Conservation (phyloP, 176 grass and related monocot genomes). For the Ensete ventricosum region DNA sequence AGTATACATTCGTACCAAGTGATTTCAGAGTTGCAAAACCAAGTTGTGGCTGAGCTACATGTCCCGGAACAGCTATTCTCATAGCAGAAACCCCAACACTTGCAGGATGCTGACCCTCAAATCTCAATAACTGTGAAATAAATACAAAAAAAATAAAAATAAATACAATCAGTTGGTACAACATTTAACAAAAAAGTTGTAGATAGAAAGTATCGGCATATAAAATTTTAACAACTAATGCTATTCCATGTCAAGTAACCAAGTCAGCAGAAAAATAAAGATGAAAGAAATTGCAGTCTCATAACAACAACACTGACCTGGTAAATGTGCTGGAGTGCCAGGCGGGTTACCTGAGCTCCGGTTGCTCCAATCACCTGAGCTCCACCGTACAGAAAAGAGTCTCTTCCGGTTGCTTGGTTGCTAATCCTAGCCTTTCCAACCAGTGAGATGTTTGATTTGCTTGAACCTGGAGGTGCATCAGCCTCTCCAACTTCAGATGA, state of each 20-base stretch:
- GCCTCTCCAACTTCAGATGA: conserved; percentile 44
- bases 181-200: background rate
- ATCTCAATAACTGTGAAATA: conserved; percentile 66
- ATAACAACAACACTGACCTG: conserved; percentile 49
- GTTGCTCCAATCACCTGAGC: conserved; percentile 61
- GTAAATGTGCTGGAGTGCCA: conserved; percentile 85
- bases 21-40: conserved; percentile 88
- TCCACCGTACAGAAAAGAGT: conserved; percentile 57
- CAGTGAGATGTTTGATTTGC: conserved; percentile 29
- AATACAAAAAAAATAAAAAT: background rate
- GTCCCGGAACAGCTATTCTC: conserved; percentile 91
- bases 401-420: conserved; percentile 48
- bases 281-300: background rate
- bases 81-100: conserved; percentile 62
- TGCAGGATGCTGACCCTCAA: conserved; percentile 70
- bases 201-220: background rate
- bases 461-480: conserved; percentile 40
- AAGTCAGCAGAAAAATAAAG: conserved; percentile 15
- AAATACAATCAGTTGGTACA: background rate
- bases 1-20: conserved; percentile 41
- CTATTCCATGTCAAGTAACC: background rate
- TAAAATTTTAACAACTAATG: background rate
- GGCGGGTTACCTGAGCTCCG: conserved; percentile 54
- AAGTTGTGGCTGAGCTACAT: conserved; percentile 84
- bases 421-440: conserved; percentile 34